Evolutionary conservation across 139 green algal genomes (phyloP).

Genomic region (Chlorella sp.): DNA sequence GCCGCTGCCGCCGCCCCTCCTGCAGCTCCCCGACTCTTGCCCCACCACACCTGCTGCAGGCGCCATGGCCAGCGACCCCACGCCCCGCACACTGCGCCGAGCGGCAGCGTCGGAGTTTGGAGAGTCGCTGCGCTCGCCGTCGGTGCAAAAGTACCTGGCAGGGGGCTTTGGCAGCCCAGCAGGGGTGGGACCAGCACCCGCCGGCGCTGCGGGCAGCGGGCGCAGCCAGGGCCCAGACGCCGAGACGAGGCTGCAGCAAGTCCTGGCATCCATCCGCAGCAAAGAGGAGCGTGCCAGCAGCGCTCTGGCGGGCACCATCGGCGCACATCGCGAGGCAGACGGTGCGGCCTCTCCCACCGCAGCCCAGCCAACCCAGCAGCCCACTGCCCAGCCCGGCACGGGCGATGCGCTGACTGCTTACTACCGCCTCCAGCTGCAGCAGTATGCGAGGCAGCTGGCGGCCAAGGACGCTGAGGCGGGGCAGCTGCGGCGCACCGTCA

Average conservation of each 20-base stretch:
- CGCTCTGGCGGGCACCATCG: background rate
- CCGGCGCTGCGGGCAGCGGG: background rate
- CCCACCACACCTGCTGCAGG: background rate
- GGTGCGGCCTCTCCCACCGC: too few relatives aligned
- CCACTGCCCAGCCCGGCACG: background rate
- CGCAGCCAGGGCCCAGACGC: background rate
- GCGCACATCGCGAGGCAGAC: background rate
- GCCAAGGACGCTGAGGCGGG: background rate
- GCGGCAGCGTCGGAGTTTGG: background rate
- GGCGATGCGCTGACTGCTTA: background rate
- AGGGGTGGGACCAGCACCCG: background rate
- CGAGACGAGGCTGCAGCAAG: background rate
- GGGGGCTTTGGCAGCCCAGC: background rate
- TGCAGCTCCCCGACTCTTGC: background rate
- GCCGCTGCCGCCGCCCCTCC: background rate
- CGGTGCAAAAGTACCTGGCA: slow-evolving; percentile 3
- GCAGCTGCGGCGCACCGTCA: background rate
- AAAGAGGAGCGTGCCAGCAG: background rate
- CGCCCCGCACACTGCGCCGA: background rate
- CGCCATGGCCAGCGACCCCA: background rate
- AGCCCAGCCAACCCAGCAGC: too few relatives aligned
- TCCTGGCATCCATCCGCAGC: background rate
- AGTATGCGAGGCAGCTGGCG: background rate
- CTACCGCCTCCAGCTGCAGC: slow-evolving; percentile 31
- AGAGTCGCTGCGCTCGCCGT: background rate